A percentile compares a stretch with the other conserved stretches of the same genome.
Conservation (phyloP, 495 filamentous ascomycete genomes). For the Mytilinidion resinicola region DNA sequence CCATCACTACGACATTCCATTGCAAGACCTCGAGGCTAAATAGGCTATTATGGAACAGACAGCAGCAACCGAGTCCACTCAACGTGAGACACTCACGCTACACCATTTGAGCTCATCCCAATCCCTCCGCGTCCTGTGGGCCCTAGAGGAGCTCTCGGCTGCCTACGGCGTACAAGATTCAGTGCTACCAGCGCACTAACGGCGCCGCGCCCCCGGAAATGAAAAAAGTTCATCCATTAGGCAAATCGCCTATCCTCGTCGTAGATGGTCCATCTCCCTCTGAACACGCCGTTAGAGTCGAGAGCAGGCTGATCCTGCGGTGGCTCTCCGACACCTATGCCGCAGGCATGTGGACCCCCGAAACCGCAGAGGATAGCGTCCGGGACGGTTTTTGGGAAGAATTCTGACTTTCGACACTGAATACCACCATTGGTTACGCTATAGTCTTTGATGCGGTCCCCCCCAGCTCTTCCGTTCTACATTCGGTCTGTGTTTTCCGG, state of each 20-base stretch:
- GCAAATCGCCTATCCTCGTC: slow-evolving; percentile 14
- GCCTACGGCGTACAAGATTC: slow-evolving; percentile 6
- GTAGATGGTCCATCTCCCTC: background rate
- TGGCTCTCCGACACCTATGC: slow-evolving; percentile 4
- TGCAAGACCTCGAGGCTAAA: too few relatives aligned
- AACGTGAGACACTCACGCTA: background rate
- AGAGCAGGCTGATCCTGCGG: slow-evolving; percentile 8
- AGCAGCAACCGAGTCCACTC: too few relatives aligned
- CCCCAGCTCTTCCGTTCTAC: background rate
- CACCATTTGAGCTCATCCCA: slow-evolving; percentile 12
- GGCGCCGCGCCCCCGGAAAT: background rate
- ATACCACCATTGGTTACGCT: background rate
- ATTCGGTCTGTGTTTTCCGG: background rate
- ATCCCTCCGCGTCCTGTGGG: slow-evolving; percentile 10
- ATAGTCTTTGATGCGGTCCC: slow-evolving; percentile 8
- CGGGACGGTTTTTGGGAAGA: background rate
- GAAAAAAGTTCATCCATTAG: background rate
- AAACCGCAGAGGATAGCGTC: background rate
- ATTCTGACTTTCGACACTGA: background rate
- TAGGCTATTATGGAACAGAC: too few relatives aligned
- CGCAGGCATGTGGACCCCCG: background rate
- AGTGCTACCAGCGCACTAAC: background rate
- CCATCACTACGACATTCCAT: too few relatives aligned
- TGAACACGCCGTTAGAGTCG: background rate
- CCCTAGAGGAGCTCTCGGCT: slow-evolving; percentile 5